These are phyloP conservation scores for Thuidium tamariscinum DNA, from an alignment of 225 moss, liverwort and hornwort genomes.

Conservation along the genomic window DNA sequence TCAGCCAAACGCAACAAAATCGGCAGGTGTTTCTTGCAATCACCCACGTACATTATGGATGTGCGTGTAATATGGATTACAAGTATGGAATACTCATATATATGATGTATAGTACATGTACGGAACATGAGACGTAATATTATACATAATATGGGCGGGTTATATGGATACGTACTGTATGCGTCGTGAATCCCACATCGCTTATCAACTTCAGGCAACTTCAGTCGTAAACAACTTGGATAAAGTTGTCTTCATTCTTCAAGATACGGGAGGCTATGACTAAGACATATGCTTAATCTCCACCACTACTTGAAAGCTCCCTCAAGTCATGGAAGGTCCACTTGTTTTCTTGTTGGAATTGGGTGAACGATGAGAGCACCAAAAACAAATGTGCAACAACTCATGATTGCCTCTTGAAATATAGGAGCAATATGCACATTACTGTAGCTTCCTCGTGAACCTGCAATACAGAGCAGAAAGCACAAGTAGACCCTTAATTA, in stretches of 20 bases:
- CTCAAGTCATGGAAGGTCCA: background rate
- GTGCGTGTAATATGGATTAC: accelerated
- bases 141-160: background rate
- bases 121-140: accelerated
- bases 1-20: no score
- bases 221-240: background rate
- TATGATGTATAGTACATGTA: accelerated
- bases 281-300: background rate
- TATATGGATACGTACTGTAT: background rate
- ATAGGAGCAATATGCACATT: background rate
- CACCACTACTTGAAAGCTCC: background rate
- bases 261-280: background rate
- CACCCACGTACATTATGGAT: accelerated
- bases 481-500: background rate
- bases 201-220: no score
- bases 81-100: accelerated
- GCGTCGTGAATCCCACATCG: background rate
- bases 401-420: background rate
- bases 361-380: background rate
- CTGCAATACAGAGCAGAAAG: background rate
- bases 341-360: background rate
- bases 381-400: background rate
- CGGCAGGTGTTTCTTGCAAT: no score
- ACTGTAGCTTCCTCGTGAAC: background rate
- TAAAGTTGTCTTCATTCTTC: background rate